These are phyloP conservation scores for Aspergillus hancockii DNA, from an alignment of 495 filamentous ascomycete species.

Conservation along the genomic window DNA sequence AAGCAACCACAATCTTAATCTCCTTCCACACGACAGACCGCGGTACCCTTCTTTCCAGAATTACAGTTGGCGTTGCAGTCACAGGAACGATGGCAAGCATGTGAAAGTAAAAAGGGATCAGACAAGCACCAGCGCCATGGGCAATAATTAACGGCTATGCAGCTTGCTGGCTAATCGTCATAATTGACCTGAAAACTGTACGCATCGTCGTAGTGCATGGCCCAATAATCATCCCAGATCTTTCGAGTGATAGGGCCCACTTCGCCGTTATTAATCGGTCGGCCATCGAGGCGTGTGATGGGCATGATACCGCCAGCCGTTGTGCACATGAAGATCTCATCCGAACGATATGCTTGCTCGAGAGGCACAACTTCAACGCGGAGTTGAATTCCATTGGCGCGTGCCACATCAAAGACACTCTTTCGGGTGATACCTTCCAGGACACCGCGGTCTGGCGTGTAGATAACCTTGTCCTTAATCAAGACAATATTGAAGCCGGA, in stretches of 20 bases:
- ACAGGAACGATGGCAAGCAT: no score
- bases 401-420: constrained; percentile 35
- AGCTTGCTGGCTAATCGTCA: background rate
- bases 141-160: background rate
- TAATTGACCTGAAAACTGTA: constrained; percentile 30
- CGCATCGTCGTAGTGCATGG: constrained; percentile 33
- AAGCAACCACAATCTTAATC: no score
- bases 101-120: no score
- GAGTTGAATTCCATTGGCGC: constrained; percentile 21
- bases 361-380: constrained; percentile 32
- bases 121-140: no score
- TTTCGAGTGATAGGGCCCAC: constrained; percentile 39
- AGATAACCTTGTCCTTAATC: constrained; percentile 30
- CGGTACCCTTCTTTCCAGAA: no score
- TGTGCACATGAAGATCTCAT: constrained; percentile 43
- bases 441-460: constrained; percentile 34
- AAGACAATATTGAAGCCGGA: constrained; percentile 35
- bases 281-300: constrained; percentile 36
- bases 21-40: no score
- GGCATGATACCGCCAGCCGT: constrained; percentile 45
- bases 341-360: constrained; percentile 28
- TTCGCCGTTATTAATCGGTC: constrained; percentile 33
- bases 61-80: no score
- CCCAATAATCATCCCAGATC: constrained; percentile 46
- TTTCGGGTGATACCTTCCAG: constrained; percentile 35